A percentile compares a stretch with the other conserved stretches of the same genome.
These are phyloP conservation scores for Lophiotrema nucula DNA, from an alignment of 495 filamentous ascomycete genomes.

Conservation along the genomic window DNA sequence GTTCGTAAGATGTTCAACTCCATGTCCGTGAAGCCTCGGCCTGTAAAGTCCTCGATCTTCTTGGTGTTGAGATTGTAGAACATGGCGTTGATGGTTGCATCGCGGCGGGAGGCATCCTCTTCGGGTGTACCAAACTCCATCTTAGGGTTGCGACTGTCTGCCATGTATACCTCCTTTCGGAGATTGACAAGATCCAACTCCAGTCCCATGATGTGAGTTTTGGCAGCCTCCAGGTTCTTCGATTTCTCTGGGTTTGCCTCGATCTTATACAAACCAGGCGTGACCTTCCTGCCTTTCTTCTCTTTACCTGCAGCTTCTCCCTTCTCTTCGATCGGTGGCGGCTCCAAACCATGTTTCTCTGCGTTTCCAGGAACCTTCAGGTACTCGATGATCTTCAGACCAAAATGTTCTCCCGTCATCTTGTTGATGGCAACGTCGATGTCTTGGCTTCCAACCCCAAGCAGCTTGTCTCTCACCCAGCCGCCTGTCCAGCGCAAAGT, in stretches of 20 bases:
- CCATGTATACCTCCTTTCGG: conserved; percentile 82
- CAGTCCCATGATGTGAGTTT: conserved; percentile 77
- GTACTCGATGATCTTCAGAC: conserved; percentile 61
- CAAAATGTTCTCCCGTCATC: conserved; percentile 89
- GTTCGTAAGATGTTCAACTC: conserved; percentile 70
- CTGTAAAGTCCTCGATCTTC: conserved; percentile 80
- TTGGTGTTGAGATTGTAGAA: conserved; percentile 87
- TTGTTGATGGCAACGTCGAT: conserved; percentile 94
- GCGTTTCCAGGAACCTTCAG: conserved; percentile 44
- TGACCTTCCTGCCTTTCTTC: conserved; percentile 34
- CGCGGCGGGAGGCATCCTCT: conserved; percentile 85
- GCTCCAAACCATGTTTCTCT: conserved; percentile 42
- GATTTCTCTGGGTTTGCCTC: conserved; percentile 90
- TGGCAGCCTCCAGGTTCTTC: conserved; percentile 94
- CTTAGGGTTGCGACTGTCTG: conserved; percentile 81
- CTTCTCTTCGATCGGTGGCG: conserved; percentile 34
- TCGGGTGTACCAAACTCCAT: conserved; percentile 92
- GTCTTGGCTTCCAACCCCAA: conserved; percentile 77
- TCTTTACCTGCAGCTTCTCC: conserved; percentile 27
- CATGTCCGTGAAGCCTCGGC: conserved; percentile 73
- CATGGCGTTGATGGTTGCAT: conserved; percentile 92
- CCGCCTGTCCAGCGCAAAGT: conserved; percentile 88
- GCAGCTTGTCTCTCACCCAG: conserved; percentile 97
- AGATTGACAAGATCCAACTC: conserved; percentile 95
- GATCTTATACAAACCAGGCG: conserved; percentile 46